These are phyloP conservation scores for Ambispora gerdemannii DNA, from an alignment of 192 early-diverging fungal genomes.

Conservation along the genomic window DNA sequence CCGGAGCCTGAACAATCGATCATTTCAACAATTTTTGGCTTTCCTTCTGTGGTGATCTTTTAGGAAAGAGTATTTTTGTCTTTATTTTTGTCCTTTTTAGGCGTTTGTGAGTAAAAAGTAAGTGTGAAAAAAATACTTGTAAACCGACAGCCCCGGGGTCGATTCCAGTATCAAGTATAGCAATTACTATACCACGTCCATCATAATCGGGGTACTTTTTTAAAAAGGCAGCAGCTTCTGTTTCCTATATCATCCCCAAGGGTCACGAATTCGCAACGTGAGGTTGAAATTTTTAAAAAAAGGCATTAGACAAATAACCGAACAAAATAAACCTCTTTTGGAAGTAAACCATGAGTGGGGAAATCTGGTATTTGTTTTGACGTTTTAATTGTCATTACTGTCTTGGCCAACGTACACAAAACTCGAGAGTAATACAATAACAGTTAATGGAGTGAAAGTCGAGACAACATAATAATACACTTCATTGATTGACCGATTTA, in stretches of 20 bases:
- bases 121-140: conserved; percentile 55
- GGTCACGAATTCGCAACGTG: too few relatives aligned
- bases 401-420: too few relatives aligned
- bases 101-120: neutral
- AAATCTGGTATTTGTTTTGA: conserved; percentile 44
- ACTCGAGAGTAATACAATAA: too few relatives aligned
- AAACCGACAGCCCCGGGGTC: conserved; percentile 89
- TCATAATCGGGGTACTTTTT: conserved; percentile 82
- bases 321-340: conserved; percentile 39
- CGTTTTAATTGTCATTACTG: conserved; percentile 40
- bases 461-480: too few relatives aligned
- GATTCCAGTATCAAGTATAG: conserved; percentile 93
- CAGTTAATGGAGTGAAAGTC: too few relatives aligned
- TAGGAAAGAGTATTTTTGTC: conserved; percentile 3
- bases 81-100: too few relatives aligned
- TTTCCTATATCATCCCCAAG: too few relatives aligned
- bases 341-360: conserved; percentile 43
- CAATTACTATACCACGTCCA: conserved; percentile 84
- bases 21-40: conserved; percentile 87
- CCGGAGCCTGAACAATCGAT: conserved; percentile 91
- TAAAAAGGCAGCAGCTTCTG: conserved; percentile 78
- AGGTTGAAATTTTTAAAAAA: neutral
- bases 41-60: conserved; percentile 81
- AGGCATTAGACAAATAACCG: neutral
- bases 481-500: too few relatives aligned